A percentile compares a stretch with the other conserved stretches of the same genome.
Conservation (phyloP, 306 rosid genomes). For the Arachis stenosperma region DNA sequence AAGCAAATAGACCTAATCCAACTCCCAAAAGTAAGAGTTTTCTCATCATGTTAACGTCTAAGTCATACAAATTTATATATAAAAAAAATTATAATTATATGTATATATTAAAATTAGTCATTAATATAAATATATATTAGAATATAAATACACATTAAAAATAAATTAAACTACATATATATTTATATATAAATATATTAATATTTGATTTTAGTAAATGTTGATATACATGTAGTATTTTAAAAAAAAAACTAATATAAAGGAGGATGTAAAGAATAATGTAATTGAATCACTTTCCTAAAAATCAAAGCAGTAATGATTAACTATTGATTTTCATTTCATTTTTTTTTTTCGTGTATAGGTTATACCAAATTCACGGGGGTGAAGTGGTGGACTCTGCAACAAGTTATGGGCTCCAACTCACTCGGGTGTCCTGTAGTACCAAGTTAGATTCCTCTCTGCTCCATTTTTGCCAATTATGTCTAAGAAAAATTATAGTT, state of each 20-base stretch:
- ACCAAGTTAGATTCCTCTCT: slow-evolving; percentile 45
- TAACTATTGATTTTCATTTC: slow-evolving; percentile 10
- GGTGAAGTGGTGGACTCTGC: slow-evolving; percentile 33
- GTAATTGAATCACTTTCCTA: neutral
- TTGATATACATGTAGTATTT: neutral
- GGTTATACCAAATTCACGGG: slow-evolving; percentile 35
- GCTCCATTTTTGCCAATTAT: slow-evolving; percentile 25
- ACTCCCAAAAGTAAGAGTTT: too few relatives aligned
- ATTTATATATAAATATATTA: too few relatives aligned
- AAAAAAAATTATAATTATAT: too few relatives aligned
- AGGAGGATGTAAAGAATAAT: neutral
- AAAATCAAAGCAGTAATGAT: neutral
- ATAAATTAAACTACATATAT: too few relatives aligned
- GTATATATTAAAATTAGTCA: too few relatives aligned
- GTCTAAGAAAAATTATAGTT: slow-evolving; percentile 12
- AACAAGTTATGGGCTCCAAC: slow-evolving; percentile 53
- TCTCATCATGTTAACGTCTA: too few relatives aligned
- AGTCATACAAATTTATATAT: too few relatives aligned
- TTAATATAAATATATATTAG: too few relatives aligned
- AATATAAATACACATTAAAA: too few relatives aligned
- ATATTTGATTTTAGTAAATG: neutral
- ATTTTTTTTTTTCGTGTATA: neutral
- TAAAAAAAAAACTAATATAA: neutral
- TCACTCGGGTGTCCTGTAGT: slow-evolving; percentile 54
- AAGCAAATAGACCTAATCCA: too few relatives aligned